Evolutionary conservation across 2,329 filamentous ascomycete species (phyloP).

Genomic region (Colletotrichum echinochloae): DNA sequence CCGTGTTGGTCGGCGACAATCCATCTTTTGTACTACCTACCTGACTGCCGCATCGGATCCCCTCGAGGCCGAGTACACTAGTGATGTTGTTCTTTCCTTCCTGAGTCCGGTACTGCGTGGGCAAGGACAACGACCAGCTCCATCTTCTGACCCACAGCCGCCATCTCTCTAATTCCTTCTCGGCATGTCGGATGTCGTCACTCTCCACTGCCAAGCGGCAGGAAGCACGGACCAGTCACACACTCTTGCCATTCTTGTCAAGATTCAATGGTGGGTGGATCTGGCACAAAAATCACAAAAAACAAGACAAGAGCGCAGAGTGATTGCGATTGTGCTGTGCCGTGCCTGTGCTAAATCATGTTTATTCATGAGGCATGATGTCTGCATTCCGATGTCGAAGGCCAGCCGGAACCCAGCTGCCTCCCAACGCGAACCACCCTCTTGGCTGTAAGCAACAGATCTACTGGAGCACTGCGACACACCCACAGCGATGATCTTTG

Average conservation of each 20-base stretch:
- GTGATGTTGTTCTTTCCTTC: no score
- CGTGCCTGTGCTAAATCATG: constrained; percentile 6
- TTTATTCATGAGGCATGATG: constrained; percentile 33
- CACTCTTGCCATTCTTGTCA: neutral
- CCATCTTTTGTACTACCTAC: no score
- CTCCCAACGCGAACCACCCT: neutral
- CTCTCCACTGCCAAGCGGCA: constrained; percentile 23
- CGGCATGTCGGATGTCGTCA: constrained; percentile 35
- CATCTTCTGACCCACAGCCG: neutral
- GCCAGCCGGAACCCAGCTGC: constrained; percentile 8
- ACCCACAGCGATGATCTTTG: constrained; percentile 29
- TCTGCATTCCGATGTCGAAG: constrained; percentile 28
- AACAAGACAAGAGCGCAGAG: neutral
- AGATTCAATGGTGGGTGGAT: constrained; percentile 13
- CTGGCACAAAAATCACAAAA: neutral
- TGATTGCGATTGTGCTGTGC: neutral
- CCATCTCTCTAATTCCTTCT: neutral
- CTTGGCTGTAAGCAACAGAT: neutral
- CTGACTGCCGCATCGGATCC: neutral
- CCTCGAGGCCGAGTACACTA: neutral
- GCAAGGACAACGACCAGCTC: neutral
- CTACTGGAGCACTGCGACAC: constrained; percentile 15
- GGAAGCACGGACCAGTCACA: constrained; percentile 16
- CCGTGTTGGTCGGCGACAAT: no score
- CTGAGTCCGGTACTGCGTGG: neutral